Evolutionary conservation across 164 flowering plant species (phyloP).

Genomic region (Dillenia suffruticosa): DNA sequence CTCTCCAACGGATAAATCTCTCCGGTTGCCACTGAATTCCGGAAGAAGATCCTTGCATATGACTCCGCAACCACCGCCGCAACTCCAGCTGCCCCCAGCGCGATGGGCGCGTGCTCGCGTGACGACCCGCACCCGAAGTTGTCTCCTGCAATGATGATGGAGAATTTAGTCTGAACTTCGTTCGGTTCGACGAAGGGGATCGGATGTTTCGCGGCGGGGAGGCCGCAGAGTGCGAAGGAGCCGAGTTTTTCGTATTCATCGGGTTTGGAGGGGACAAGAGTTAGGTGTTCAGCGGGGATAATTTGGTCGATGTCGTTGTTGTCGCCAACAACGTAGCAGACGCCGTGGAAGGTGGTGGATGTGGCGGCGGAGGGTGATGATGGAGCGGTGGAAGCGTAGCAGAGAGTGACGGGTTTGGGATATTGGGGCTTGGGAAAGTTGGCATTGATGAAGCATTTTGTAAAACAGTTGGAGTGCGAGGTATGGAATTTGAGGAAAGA

Average conservation of each 20-base stretch:
- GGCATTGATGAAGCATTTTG: slow-evolving; percentile 19
- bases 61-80: slow-evolving; percentile 89
- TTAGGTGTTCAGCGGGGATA: slow-evolving; percentile 95
- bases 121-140: slow-evolving; percentile 98
- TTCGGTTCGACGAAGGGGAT: slow-evolving; percentile 61
- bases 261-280: slow-evolving; percentile 92
- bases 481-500: slow-evolving; percentile 9
- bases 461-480: slow-evolving; percentile 17
- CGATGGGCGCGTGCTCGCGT: slow-evolving; percentile 94
- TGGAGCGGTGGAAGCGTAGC: slow-evolving; percentile 21
- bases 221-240: slow-evolving; percentile 74
- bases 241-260: slow-evolving; percentile 92
- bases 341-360: slow-evolving; percentile 67
- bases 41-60: slow-evolving; percentile 88
- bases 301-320: slow-evolving; percentile 98
- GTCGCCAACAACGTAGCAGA: slow-evolving; percentile 85
- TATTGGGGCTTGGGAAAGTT: slow-evolving; percentile 11
- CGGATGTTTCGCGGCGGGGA: slow-evolving; percentile 53
- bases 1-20: slow-evolving; percentile 90
- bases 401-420: slow-evolving; percentile 11
- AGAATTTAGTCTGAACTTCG: slow-evolving; percentile 46
- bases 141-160: slow-evolving; percentile 71
- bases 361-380: slow-evolving; percentile 6
- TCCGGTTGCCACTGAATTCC: slow-evolving; percentile 92
- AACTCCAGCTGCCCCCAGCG: slow-evolving; percentile 84